These are phyloP conservation scores for Mycena filopes DNA, from an alignment of 768 basidiomycete genomes.

Conservation along the genomic window DNA sequence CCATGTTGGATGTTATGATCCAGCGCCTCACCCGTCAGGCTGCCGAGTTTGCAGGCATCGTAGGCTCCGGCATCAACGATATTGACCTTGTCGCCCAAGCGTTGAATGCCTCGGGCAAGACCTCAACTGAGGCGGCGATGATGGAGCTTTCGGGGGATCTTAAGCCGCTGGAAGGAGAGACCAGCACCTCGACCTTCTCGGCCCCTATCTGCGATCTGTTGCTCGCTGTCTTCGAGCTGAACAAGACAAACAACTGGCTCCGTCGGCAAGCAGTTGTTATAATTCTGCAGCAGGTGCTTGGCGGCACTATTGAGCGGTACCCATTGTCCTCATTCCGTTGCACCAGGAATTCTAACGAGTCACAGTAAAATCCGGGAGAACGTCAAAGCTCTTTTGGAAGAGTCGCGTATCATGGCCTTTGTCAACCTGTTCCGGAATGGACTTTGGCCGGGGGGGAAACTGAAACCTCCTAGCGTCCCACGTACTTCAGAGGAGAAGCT, in stretches of 20 bases:
- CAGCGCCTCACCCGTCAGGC: conserved; percentile 91
- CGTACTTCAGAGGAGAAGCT: conserved; percentile 85
- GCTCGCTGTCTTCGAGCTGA: conserved; percentile 92
- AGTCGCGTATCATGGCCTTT: conserved; percentile 74
- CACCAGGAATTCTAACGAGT: conserved; percentile 12
- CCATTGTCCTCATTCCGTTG: neutral
- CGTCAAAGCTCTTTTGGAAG: conserved; percentile 70
- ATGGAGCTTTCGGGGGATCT: conserved; percentile 81
- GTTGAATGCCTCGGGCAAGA: conserved; percentile 74
- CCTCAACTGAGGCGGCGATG: conserved; percentile 73
- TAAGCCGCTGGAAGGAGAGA: conserved; percentile 87
- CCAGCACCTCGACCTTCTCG: conserved; percentile 88
- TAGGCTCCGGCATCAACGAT: conserved; percentile 80
- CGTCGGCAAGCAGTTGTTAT: conserved; percentile 95
- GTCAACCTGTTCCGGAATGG: conserved; percentile 75
- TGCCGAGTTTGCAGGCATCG: conserved; percentile 87
- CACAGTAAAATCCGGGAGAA: conserved; percentile 89
- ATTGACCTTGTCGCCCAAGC: conserved; percentile 89
- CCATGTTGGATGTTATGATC: conserved; percentile 95
- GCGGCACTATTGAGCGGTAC: conserved; percentile 95
- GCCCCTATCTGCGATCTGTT: conserved; percentile 95
- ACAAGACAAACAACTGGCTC: conserved; percentile 97
- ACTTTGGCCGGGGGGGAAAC: conserved; percentile 88
- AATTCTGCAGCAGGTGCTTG: conserved; percentile 94
- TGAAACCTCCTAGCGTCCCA: conserved; percentile 67